Evolutionary conservation across 2,329 filamentous ascomycete genomes (phyloP).

Genomic region (Venturia effusa): DNA sequence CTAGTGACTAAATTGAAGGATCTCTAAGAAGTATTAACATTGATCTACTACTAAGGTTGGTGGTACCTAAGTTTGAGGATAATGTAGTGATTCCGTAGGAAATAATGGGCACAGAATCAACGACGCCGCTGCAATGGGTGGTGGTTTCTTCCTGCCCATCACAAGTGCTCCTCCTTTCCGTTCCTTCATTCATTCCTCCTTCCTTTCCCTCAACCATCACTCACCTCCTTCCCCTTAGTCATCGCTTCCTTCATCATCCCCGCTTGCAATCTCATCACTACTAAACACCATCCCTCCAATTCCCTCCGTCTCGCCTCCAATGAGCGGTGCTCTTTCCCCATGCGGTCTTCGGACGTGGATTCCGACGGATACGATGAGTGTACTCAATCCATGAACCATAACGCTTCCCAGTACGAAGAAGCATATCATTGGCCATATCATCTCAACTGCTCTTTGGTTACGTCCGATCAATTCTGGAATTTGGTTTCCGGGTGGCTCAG

Average conservation of each 20-base stretch:
- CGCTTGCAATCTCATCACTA: constrained; percentile 16
- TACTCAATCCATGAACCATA: constrained; percentile 43
- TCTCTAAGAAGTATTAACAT: too few relatives aligned
- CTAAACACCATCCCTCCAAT: constrained; percentile 41
- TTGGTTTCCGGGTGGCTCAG: constrained; percentile 15
- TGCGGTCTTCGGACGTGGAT: constrained; percentile 36
- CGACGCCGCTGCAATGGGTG: too few relatives aligned
- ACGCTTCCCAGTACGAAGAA: constrained; percentile 44
- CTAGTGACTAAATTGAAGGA: too few relatives aligned
- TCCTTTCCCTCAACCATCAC: too few relatives aligned
- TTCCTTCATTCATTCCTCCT: too few relatives aligned
- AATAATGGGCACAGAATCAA: too few relatives aligned
- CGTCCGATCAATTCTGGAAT: background rate
- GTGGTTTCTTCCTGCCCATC: too few relatives aligned
- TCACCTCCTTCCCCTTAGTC: background rate
- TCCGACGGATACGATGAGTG: constrained; percentile 37
- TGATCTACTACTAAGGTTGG: too few relatives aligned
- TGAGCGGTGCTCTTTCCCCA: constrained; percentile 38
- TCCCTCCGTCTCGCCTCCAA: constrained; percentile 39
- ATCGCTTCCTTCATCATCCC: background rate
- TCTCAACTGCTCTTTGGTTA: constrained; percentile 27
- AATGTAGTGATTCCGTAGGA: too few relatives aligned
- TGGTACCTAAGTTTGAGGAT: too few relatives aligned
- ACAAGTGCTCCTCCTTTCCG: too few relatives aligned
- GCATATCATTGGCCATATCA: constrained; percentile 45